Base-by-base conservation (phyloP, 805 yeast genomes). In the Wickerhamomyces hampshirensis region DNA sequence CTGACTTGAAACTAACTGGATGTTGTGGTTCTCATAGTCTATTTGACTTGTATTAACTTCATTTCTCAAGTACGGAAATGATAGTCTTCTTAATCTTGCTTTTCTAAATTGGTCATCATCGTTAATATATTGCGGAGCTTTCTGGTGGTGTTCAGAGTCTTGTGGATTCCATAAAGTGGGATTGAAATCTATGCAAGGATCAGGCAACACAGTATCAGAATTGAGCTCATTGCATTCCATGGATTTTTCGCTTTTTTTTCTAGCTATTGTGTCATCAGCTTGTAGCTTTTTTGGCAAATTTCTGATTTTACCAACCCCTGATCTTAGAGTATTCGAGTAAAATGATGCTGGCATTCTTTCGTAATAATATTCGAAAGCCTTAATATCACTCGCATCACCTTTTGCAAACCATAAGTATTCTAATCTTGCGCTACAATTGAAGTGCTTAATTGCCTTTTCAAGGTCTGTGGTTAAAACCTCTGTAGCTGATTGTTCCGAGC, bases 331-430 rank as follows among this genome's bases (percentile, higher is more conserved):
- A 21, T 21, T 21, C 11, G 24, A 21, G 11, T 21, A 21, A 21
- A 21, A 21, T 2, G 51, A 45, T 2, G 47, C 18, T 14, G 43
- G 30, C 26, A 32, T 33, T 27, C 27, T 29, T 13, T 33, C 31
- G 24, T 38, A 39, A 19, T 43, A 37, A 18, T 39, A 37, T 14
- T 49, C 51, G 34, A 50, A 54, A 13, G 46, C 47, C 31, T 50
- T 53, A 12, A 63, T 33, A 32, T 65, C 63, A 13, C 62, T 51
- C 18, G 60, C 58, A 30, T 58, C 53, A 5, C 79, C 82, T 47
- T 70, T 72, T 4, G 72, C 75, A 30, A 59, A 60, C 75, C 80
- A 79, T 13, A 74, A 44, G 37, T 66, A 63, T 6, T 59, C 58
- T 35, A 65, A 37, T 23, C 62, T 50, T 8, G 66, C 65, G 38